These are phyloP conservation scores for Coniferiporia sulphurascens DNA, from an alignment of 1,284 basidiomycete species.

Conservation along the genomic window DNA sequence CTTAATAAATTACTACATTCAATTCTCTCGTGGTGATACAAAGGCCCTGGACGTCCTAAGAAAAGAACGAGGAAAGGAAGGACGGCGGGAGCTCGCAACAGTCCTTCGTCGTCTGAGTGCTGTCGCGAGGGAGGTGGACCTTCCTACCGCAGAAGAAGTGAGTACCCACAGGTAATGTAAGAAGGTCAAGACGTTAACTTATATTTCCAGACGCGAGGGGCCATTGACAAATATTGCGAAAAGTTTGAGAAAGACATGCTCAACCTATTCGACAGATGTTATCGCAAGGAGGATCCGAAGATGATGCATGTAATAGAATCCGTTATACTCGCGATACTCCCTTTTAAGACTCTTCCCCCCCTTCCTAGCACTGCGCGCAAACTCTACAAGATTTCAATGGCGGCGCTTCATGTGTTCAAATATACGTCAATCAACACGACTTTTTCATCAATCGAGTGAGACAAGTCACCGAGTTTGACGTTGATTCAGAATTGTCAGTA, in stretches of 20 bases:
- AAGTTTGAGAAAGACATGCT: constrained; percentile 99
- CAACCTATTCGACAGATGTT: constrained; percentile 91
- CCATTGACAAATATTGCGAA: constrained; percentile 94
- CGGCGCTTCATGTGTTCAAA: constrained; percentile 93
- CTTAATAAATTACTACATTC: constrained; percentile 93
- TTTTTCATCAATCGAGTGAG: constrained; percentile 93
- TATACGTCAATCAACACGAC: constrained; percentile 99
- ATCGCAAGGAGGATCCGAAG: constrained; percentile 94
- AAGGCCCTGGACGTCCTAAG: constrained; percentile 72
- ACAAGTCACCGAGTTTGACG: constrained; percentile 52
- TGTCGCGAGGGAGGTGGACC: constrained; percentile 89
- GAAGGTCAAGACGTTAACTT: not conserved
- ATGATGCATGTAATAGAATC: constrained; percentile 87
- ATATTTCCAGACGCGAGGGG: constrained; percentile 64
- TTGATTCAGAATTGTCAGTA: constrained; percentile 54
- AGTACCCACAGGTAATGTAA: constrained; percentile 18
- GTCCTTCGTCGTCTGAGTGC: constrained; percentile 84
- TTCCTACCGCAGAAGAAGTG: constrained; percentile 77
- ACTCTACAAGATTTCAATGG: constrained; percentile 98
- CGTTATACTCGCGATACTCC: not conserved
- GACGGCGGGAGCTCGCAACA: constrained; percentile 84
- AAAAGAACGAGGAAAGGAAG: constrained; percentile 79
- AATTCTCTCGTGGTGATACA: constrained; percentile 85
- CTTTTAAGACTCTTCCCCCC: constrained; percentile 2
- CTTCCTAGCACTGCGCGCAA: constrained; percentile 86